A percentile compares a stretch with the other conserved stretches of the same genome.
phyloP scores from a whole-genome alignment of 2,329 filamentous ascomycete genomes.

The Colletotrichum trifolii region DNA sequence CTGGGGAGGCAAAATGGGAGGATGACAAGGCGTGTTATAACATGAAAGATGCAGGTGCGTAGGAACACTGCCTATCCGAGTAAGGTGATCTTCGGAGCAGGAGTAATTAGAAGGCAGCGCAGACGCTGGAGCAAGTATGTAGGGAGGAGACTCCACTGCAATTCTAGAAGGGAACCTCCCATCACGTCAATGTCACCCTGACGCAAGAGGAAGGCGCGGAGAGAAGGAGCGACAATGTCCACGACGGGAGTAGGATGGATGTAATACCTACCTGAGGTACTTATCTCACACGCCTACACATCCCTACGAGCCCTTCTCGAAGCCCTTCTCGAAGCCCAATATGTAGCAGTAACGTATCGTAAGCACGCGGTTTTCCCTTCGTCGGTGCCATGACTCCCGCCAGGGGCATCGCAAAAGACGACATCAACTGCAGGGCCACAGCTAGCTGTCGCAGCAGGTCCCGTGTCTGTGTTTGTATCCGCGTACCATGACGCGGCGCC shows the following conservation, averaged over 20 bases:
- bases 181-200: conserved; percentile 21
- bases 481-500: conserved; percentile 13
- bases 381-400: not conserved
- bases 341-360: too few relatives aligned
- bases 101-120: not conserved
- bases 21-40: too few relatives aligned
- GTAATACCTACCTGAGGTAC: too few relatives aligned
- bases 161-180: conserved; percentile 2
- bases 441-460: conserved; percentile 19
- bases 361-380: not conserved
- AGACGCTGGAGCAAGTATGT: not conserved
- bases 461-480: conserved; percentile 14
- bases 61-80: too few relatives aligned
- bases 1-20: too few relatives aligned
- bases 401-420: not conserved
- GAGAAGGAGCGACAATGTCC: not conserved
- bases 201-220: not conserved
- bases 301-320: conserved; percentile 11
- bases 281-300: too few relatives aligned
- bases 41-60: too few relatives aligned
- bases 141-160: conserved; percentile 9
- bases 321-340: conserved; percentile 15
- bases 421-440: conserved; percentile 1
- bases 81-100: too few relatives aligned
- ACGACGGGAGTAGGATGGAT: not conserved